Conservation (phyloP, 2,329 filamentous ascomycete species). For the Penicillium frequentans region DNA sequence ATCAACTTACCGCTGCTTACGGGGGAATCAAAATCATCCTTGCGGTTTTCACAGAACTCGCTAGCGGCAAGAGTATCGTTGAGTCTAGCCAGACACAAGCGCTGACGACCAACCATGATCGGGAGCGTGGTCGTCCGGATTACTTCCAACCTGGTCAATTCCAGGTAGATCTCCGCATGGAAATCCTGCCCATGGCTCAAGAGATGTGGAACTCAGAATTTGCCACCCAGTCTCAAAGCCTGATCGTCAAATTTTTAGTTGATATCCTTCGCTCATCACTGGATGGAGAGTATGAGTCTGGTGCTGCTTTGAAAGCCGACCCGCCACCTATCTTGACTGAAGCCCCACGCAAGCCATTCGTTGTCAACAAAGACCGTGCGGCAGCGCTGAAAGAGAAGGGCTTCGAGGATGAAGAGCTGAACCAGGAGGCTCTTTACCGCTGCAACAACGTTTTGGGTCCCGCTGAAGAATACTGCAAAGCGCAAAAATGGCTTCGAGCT, state of each 20-base stretch:
- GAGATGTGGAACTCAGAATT: constrained; percentile 83
- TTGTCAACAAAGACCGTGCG: constrained; percentile 51
- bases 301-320: constrained; percentile 63
- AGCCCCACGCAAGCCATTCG: constrained; percentile 53
- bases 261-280: constrained; percentile 80
- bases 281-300: constrained; percentile 71
- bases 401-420: constrained; percentile 60
- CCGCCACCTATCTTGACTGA: constrained; percentile 52
- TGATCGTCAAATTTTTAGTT: constrained; percentile 75
- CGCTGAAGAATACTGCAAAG: constrained; percentile 73
- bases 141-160: constrained; percentile 72
- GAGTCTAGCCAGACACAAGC: constrained; percentile 68
- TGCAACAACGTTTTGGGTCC: constrained; percentile 65
- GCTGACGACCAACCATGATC: constrained; percentile 53
- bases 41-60: constrained; percentile 74
- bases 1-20: constrained; percentile 52
- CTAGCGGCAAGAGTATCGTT: constrained; percentile 74
- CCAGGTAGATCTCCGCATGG: constrained; percentile 79
- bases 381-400: constrained; percentile 47
- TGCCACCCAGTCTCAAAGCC: constrained; percentile 75
- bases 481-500: constrained; percentile 58
- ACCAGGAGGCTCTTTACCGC: constrained; percentile 77
- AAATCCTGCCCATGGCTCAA: constrained; percentile 72
- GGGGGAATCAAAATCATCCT: constrained; percentile 78
- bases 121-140: constrained; percentile 58